Evolutionary conservation across 2,329 filamentous ascomycete species (phyloP).

Genomic region (Truncatella angustata): DNA sequence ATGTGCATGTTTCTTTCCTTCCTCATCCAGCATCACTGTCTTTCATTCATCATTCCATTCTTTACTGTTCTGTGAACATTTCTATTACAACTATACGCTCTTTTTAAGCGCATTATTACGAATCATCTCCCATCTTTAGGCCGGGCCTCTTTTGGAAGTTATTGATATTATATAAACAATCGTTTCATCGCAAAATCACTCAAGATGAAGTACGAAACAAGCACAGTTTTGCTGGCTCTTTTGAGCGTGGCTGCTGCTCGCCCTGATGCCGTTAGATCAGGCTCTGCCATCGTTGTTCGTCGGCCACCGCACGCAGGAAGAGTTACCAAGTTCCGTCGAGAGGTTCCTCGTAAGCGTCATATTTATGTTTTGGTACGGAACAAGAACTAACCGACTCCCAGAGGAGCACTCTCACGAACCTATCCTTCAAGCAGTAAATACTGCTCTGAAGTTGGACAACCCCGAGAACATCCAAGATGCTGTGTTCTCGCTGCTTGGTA

Average conservation of each 20-base stretch:
- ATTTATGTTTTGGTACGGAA: neutral
- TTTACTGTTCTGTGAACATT: slow-evolving; percentile 33
- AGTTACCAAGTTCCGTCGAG: slow-evolving; percentile 25
- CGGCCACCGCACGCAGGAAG: slow-evolving; percentile 6
- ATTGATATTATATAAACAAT: neutral
- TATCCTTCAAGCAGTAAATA: slow-evolving; percentile 25
- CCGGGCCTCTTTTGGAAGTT: slow-evolving; percentile 23
- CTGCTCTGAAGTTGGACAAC: slow-evolving; percentile 29
- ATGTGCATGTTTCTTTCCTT: slow-evolving; percentile 9
- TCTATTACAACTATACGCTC: slow-evolving; percentile 22
- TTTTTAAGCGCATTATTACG: slow-evolving; percentile 16
- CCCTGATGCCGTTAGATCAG: slow-evolving; percentile 24
- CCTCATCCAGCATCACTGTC: slow-evolving; percentile 25
- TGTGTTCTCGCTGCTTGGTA: slow-evolving; percentile 38
- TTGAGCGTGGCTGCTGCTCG: slow-evolving; percentile 29
- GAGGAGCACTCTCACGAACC: slow-evolving; percentile 33
- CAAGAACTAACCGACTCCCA: slow-evolving; percentile 14
- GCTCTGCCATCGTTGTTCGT: slow-evolving; percentile 19
- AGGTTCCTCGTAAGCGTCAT: slow-evolving; percentile 31
- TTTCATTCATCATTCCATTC: slow-evolving; percentile 27
- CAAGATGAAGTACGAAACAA: slow-evolving; percentile 32
- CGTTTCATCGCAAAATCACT: slow-evolving; percentile 12
- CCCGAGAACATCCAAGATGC: slow-evolving; percentile 28
- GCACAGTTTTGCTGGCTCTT: slow-evolving; percentile 25
- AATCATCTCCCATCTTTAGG: slow-evolving; percentile 21